phyloP scores from a whole-genome alignment of 176 grass and related monocot species.

The Cenchrus fungigraminus region DNA sequence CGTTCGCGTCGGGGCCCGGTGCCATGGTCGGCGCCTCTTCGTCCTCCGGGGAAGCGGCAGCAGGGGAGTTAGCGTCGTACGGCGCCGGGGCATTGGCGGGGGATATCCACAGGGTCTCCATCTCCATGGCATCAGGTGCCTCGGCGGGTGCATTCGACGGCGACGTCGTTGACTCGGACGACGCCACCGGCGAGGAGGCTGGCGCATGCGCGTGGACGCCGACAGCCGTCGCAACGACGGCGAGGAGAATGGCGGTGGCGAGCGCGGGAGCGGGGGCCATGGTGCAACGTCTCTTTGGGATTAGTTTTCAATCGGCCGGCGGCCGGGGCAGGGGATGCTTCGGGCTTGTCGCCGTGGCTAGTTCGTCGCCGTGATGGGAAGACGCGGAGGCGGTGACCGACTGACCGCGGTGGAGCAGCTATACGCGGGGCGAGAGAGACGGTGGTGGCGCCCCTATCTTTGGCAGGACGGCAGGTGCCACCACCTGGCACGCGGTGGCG shows the following conservation, averaged over 20 bases:
- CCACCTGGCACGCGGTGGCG: not conserved
- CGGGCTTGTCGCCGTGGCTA: conserved; percentile 6
- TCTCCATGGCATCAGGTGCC: not conserved
- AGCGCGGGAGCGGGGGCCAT: conserved; percentile 42
- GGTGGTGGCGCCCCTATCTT: conserved; percentile 24
- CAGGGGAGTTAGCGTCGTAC: not conserved
- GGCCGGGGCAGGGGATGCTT: not conserved
- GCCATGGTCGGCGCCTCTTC: not conserved
- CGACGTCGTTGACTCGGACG: not conserved
- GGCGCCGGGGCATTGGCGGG: not conserved
- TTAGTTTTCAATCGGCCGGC: not conserved
- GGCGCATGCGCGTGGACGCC: conserved; percentile 31
- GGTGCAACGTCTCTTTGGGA: not conserved
- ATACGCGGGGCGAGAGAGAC: not conserved
- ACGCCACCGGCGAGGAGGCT: conserved; percentile 24
- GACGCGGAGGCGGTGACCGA: not conserved
- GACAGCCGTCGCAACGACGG: conserved; percentile 16
- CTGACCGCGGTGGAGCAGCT: not conserved
- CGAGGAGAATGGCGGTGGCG: conserved; percentile 29
- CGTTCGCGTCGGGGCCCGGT: not conserved
- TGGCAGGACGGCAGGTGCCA: not conserved
- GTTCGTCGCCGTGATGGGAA: not conserved
- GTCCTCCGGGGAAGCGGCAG: conserved; percentile 11
- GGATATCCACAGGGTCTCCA: not conserved
- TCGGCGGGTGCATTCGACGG: conserved; percentile 5